These are phyloP conservation scores for Diaporthe sp. DNA, from an alignment of 2,329 filamentous ascomycete genomes.

Conservation along the genomic window DNA sequence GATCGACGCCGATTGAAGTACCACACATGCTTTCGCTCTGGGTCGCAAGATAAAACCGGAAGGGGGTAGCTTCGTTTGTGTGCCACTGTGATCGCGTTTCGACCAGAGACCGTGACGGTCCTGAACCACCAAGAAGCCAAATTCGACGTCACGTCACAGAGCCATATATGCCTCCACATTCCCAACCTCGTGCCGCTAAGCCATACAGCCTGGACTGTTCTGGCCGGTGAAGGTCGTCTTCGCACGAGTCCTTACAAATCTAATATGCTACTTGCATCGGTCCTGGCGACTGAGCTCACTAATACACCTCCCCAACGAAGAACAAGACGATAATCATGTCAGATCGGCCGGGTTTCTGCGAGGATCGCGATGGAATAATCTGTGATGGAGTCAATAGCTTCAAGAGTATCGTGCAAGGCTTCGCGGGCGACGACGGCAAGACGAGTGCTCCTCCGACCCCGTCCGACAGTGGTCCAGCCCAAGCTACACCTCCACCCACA, in stretches of 20 bases:
- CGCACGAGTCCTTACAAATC: not conserved
- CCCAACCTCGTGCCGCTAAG: not conserved
- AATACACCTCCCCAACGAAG: not conserved
- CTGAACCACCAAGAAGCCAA: not conserved
- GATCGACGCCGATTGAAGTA: constrained; percentile 1
- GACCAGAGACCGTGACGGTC: constrained; percentile 15
- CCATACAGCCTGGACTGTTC: not conserved
- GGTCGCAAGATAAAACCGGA: constrained; percentile 30
- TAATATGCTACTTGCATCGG: not conserved
- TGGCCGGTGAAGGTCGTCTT: not conserved
- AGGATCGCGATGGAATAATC: not conserved
- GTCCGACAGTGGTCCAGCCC: not conserved
- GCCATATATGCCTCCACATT: not conserved
- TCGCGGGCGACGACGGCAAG: not conserved
- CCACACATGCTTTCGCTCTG: constrained; percentile 8
- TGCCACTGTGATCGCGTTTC: constrained; percentile 22
- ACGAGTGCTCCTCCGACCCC: not conserved
- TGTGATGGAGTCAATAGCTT: constrained; percentile 4
- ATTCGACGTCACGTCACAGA: constrained; percentile 10
- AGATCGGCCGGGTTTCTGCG: not conserved
- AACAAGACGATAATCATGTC: not conserved
- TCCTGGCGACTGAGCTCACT: constrained; percentile 13
- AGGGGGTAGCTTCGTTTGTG: constrained; percentile 24
- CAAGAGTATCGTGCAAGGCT: constrained; percentile 14
- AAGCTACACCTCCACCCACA: not conserved